Percentiles rank a stretch among this genome's conserved stretches.
Conservation (phyloP, 2,329 filamentous ascomycete species). For the Pseudocercospora musae region DNA sequence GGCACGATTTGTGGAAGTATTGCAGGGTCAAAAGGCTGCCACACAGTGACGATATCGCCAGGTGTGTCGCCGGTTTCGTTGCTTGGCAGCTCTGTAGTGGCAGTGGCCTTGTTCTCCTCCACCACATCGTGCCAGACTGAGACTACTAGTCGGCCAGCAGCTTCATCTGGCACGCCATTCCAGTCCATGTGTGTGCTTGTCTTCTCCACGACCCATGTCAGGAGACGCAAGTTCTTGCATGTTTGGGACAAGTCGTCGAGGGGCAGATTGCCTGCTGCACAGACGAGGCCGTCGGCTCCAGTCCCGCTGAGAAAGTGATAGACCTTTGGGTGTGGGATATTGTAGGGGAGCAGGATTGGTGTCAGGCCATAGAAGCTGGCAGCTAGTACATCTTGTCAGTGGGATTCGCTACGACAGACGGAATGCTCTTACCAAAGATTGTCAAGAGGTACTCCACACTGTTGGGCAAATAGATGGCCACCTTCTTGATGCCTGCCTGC, state of each 20-base stretch:
- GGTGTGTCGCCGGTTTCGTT: constrained; percentile 53
- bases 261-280: constrained; percentile 81
- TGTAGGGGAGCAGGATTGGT: constrained; percentile 80
- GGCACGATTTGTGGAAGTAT: constrained; percentile 67
- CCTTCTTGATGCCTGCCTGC: constrained; percentile 64
- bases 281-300: constrained; percentile 76
- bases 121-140: constrained; percentile 92
- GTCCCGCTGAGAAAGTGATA: constrained; percentile 69
- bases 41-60: constrained; percentile 60
- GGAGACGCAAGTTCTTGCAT: constrained; percentile 68
- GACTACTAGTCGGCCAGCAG: constrained; percentile 71
- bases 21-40: constrained; percentile 52
- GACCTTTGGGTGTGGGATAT: constrained; percentile 66
- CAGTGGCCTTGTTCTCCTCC: constrained; percentile 61
- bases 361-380: constrained; percentile 86
- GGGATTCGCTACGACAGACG: no score
- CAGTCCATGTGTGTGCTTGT: constrained; percentile 92
- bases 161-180: constrained; percentile 79
- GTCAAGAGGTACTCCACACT: constrained; percentile 80
- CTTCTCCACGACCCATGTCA: constrained; percentile 90
- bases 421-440: constrained; percentile 60
- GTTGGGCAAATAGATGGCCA: constrained; percentile 90
- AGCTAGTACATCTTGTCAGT: constrained; percentile 46
- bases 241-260: constrained; percentile 68
- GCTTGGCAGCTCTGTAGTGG: constrained; percentile 62